phyloP scores from a whole-genome alignment of 257 asterid genomes.

The Nicotiana noctiflora region DNA sequence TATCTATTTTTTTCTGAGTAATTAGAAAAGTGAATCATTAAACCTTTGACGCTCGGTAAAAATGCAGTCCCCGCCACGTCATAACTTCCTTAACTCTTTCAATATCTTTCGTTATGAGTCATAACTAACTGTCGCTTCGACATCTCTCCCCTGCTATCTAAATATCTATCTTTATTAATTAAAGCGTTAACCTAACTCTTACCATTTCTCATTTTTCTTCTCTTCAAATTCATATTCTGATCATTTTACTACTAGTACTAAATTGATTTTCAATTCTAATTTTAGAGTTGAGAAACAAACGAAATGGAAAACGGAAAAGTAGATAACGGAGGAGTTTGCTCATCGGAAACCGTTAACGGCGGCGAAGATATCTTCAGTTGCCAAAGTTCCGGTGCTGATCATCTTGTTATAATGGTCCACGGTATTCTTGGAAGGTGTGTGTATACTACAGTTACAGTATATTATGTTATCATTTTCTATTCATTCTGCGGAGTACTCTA shows the following conservation, averaged over 20 bases:
- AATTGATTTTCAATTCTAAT: background rate
- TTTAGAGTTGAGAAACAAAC: background rate
- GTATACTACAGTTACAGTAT: too few species aligned
- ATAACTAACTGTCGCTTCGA: too few species aligned
- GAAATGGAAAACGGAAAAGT: background rate
- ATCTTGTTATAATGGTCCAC: conserved; percentile 89
- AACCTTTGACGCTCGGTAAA: too few species aligned
- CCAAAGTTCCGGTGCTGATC: conserved; percentile 62
- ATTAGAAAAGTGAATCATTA: too few species aligned
- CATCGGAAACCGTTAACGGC: conserved; percentile 51
- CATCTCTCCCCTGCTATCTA: too few species aligned
- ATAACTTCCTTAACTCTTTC: too few species aligned
- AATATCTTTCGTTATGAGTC: too few species aligned
- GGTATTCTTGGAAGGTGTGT: conserved; percentile 94
- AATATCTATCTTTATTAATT: too few species aligned
- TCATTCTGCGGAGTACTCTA: too few species aligned
- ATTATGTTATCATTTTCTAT: too few species aligned
- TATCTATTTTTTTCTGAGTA: too few species aligned
- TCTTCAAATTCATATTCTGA: background rate
- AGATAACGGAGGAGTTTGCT: conserved; percentile 29
- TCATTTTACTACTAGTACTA: background rate
- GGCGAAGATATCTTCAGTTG: conserved; percentile 64
- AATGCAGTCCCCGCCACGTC: too few species aligned
- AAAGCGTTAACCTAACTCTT: background rate
- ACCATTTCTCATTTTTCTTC: background rate